phyloP scores from a whole-genome alignment of 148 eudicot genomes.

The Silene latifolia region DNA sequence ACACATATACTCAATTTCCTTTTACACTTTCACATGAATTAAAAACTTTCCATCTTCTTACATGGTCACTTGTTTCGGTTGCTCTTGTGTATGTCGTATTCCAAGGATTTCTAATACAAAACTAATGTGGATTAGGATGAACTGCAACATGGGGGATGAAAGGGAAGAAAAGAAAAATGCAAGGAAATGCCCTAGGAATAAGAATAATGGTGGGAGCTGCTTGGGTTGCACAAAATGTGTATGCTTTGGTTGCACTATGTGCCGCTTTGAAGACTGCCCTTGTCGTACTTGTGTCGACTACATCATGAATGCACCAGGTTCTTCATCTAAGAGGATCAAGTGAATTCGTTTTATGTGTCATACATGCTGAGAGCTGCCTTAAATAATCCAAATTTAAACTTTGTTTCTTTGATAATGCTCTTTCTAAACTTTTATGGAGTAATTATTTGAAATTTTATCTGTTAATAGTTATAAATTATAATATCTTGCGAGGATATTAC shows the following conservation, averaged over 20 bases:
- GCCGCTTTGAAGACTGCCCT: conserved; percentile 33
- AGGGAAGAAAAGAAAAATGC: conserved; percentile 4
- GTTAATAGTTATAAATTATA: too few relatives aligned
- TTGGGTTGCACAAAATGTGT: conserved; percentile 34
- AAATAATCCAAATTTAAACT: not conserved
- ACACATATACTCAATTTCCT: too few relatives aligned
- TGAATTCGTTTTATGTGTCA: not conserved
- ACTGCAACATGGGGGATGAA: conserved; percentile 18
- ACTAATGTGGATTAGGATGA: not conserved
- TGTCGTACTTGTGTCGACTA: conserved; percentile 33
- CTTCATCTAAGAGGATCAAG: not conserved
- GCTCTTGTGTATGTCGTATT: too few relatives aligned
- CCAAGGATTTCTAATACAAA: not conserved
- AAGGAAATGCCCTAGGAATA: conserved; percentile 20
- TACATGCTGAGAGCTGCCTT: too few relatives aligned
- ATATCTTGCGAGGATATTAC: too few relatives aligned
- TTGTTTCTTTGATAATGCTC: not conserved
- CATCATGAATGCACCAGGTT: conserved; percentile 2
- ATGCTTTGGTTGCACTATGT: conserved; percentile 32
- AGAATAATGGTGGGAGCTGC: conserved; percentile 5
- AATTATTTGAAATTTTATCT: too few relatives aligned
- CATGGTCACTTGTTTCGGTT: too few relatives aligned
- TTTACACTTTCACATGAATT: too few relatives aligned
- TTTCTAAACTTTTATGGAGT: too few relatives aligned
- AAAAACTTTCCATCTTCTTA: too few relatives aligned